Evolutionary conservation across 495 filamentous ascomycete genomes (phyloP).

Genomic region (Annulohypoxylon moriforme): DNA sequence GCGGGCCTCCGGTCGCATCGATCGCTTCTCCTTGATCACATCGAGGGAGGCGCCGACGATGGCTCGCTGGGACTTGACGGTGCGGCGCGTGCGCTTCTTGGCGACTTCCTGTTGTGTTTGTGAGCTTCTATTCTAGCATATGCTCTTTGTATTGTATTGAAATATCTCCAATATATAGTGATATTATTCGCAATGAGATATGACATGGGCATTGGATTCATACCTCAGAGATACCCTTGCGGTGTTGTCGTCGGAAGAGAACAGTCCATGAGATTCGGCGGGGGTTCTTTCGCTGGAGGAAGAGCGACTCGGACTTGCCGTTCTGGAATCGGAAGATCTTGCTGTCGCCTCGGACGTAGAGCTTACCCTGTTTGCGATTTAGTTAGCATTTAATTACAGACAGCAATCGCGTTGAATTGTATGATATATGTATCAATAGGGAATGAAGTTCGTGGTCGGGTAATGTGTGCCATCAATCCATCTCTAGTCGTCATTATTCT

Average conservation of each 20-base stretch:
- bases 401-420: constrained; percentile 9
- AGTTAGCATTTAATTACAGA: constrained; percentile 31
- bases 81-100: constrained; percentile 99
- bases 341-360: constrained; percentile 99
- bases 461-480: not conserved
- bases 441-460: not conserved
- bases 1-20: constrained; percentile 92
- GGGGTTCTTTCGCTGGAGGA: constrained; percentile 99
- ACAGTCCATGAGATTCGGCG: constrained; percentile 98
- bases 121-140: not conserved
- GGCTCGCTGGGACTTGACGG: constrained; percentile 97
- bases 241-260: constrained; percentile 97
- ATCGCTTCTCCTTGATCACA: constrained; percentile 98
- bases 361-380: constrained; percentile 78
- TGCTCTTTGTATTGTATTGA: not conserved
- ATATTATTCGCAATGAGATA: constrained; percentile 11
- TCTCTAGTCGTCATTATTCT: constrained; percentile 1
- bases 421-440: not conserved
- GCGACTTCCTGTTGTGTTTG: constrained; percentile 80
- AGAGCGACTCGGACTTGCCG: constrained; percentile 99
- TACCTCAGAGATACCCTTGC: constrained; percentile 99
- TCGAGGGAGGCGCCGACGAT: constrained; percentile 99
- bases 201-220: constrained; percentile 49
- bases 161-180: constrained; percentile 21
- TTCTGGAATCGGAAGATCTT: constrained; percentile 99